A percentile compares a stretch with the other conserved stretches of the same genome.
These are phyloP conservation scores for Microglena sp. DNA, from an alignment of 139 green algal species.

Conservation along the genomic window DNA sequence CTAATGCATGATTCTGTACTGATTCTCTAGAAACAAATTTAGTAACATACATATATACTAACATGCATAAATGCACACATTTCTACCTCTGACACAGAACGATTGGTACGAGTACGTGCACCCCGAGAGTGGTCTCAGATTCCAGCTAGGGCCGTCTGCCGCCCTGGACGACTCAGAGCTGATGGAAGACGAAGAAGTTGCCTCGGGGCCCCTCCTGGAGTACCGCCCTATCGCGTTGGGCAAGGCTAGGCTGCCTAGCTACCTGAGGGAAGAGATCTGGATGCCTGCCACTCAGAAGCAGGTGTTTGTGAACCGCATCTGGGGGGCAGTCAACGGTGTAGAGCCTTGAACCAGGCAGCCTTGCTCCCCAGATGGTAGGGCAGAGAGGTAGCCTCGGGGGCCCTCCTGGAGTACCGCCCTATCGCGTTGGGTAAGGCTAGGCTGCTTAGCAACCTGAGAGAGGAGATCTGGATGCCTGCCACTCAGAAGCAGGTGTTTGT, in stretches of 20 bases:
- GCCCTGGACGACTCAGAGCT: no score
- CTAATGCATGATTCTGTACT: no score
- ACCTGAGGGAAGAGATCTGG: conserved; percentile 5
- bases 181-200: conserved; percentile 7
- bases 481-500: conserved; percentile 8
- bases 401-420: conserved; percentile 6
- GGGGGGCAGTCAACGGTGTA: conserved; percentile 3
- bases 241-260: background rate
- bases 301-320: conserved; percentile 7
- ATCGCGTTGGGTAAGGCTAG: background rate
- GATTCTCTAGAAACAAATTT: conserved; percentile 1
- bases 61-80: background rate
- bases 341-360: no score
- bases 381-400: no score
- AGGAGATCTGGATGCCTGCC: conserved; percentile 4
- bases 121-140: conserved; percentile 3
- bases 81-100: background rate
- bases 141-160: background rate
- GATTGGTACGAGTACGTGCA: conserved; percentile 5
- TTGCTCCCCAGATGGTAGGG: no score
- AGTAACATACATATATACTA: background rate
- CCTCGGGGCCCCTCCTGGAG: background rate
- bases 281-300: conserved; percentile 5
- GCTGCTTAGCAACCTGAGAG: background rate
- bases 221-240: conserved; percentile 2